Base-by-base conservation (phyloP, 2,329 filamentous ascomycete genomes). In the Cordyceps fumosorosea region DNA sequence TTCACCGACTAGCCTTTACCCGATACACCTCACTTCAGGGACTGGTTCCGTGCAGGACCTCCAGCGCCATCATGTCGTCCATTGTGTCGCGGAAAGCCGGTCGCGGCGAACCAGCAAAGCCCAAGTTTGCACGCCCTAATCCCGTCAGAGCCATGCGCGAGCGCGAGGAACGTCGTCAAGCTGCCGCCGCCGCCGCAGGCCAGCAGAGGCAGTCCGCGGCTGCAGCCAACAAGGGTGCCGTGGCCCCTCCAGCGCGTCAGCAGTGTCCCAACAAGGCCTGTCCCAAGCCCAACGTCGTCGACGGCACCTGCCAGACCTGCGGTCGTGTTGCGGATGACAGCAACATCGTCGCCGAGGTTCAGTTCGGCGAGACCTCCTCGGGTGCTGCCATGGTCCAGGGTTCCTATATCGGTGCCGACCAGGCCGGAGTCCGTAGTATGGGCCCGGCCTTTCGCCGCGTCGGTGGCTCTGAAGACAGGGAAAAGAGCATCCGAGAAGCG, bases 331-430 rank as follows among this genome's bases (percentile, higher is more conserved):
- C 93, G 62, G 88, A 90, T 68, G 89, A 96, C 71, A 88, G 86
- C 72, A 92, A 96, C 70, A 96, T 98, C 65, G 93, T 97, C 63
- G 85, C 91, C 55, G 95, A 99, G 74, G 85, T 98, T 65, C 88
- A 88, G 24, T 99, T 98, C 71, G 92, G 92, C 66, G 93, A 99
- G 78, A 89, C 86, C 32, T 86, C 90, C 0, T 87, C 86, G 40
- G 95, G 95, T 69, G 91, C 90, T 55, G 93, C 93, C 58, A 84
- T 96, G 56, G 91, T 97, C 20, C 91, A 97, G 73, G 95, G 95
- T 73, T 93, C 88, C 65, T 96, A 89, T 71, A 86, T 99, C 64
- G 89, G 87, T 60, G 90, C 91, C 63, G 90, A 93, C 73, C 91
- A 97, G 71, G 91, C 90, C 26, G 87, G 90, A 69, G 88, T 89